phyloP scores from a whole-genome alignment of 2,329 filamentous ascomycete genomes.

The Orbilia oligospora region DNA sequence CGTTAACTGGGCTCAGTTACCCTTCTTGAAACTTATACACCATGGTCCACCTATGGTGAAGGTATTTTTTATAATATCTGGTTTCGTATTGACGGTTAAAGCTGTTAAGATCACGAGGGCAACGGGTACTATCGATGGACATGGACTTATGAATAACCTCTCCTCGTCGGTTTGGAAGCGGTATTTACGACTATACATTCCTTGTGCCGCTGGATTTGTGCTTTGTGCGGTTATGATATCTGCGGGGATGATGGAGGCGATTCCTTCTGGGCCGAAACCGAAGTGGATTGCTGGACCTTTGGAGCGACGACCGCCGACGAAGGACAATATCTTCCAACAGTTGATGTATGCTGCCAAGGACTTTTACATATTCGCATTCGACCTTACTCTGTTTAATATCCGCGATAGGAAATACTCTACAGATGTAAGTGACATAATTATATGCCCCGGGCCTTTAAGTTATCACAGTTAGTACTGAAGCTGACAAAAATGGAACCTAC shows the following conservation, averaged over 20 bases:
- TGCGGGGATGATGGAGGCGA: conserved; percentile 30
- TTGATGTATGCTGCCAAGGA: conserved; percentile 6
- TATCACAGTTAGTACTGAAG: conserved; percentile 25
- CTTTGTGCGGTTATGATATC: conserved; percentile 41
- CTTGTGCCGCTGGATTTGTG: conserved; percentile 34
- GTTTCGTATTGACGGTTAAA: conserved; percentile 37
- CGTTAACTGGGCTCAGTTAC: conserved; percentile 14
- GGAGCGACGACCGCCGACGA: conserved; percentile 22
- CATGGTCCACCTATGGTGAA: conserved; percentile 43
- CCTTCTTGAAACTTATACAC: conserved; percentile 40
- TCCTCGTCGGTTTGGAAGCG: conserved; percentile 46
- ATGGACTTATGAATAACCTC: conserved; percentile 26
- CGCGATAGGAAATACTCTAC: conserved; percentile 13
- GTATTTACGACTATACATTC: conserved; percentile 35
- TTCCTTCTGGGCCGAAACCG: conserved; percentile 10
- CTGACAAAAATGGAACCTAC: conserved; percentile 12
- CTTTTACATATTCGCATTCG: conserved; percentile 34
- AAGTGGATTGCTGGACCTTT: conserved; percentile 23
- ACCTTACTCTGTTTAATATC: conserved; percentile 26
- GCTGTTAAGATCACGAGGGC: conserved; percentile 29
- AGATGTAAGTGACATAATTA: conserved; percentile 27
- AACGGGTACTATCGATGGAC: conserved; percentile 2
- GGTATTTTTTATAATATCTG: conserved; percentile 50
- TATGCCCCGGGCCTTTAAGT: no score
- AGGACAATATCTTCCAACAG: conserved; percentile 28